Evolutionary conservation across 768 basidiomycete species (phyloP), one percentile per base, ranked within the genome.

Genomic region (Rubroboletus satanas): DNA sequence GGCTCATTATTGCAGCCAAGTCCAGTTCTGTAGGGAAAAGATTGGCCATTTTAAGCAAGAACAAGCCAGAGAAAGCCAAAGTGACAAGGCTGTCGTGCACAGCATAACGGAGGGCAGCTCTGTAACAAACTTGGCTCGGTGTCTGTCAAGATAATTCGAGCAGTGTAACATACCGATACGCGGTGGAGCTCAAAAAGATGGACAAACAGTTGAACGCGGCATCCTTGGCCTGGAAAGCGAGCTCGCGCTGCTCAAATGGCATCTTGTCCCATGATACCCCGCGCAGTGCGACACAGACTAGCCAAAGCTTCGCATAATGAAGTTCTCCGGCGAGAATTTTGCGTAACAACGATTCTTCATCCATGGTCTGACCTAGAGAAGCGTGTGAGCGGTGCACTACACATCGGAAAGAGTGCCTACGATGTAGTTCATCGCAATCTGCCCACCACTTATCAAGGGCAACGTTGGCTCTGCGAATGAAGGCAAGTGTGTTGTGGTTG

Each of bases 261-360:
- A 97, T 92, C 72, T 93, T 94, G 66, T 97, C 93, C 94, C 93
- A 98, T 5, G 90, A 84, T 26, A 88, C 90, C 17, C 94, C 94
- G 55, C 94, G 83, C 44, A 98, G 75, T 12, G 93, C 93, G 23
- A 96, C 87, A 66, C 94, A 97, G 21, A 94, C 88, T 32, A 96
- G 82, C 94, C 94, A 97, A 5, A 98, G 78, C 69, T 96, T 95
- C 29, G 94, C 90, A 66, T 96, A 94, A 66, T 94, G 86, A 48
- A 96, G 76, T 67, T 97, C 94, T 6, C 88, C 89, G 3, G 85
- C 85, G 21, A 97, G 83, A 45, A 98, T 84, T 73, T 92, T 94
- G 46, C 93, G 83, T 33, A 93, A 79, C 12, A 97, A 77, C 9
- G 88, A 83, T 38, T 93, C 87, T 63, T 93, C 90, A 56, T 92